phyloP scores from a whole-genome alignment of 129 eudicot genomes.

The Logfia minima region DNA sequence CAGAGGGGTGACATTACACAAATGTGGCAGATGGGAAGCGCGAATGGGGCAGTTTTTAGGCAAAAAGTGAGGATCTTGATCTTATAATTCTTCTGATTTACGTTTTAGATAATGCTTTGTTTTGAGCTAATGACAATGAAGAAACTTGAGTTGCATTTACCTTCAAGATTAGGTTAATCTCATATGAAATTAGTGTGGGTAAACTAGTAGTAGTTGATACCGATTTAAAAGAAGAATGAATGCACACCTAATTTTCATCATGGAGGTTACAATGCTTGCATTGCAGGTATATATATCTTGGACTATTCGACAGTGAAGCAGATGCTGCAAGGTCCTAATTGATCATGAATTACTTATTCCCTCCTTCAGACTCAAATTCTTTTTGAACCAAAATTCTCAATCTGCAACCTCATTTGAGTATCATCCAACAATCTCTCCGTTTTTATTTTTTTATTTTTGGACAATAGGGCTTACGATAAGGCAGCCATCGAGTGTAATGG shows the following conservation, averaged over 20 bases:
- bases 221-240: slow-evolving; percentile 16
- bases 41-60: slow-evolving; percentile 87
- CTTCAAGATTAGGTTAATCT: neutral
- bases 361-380: slow-evolving; percentile 23
- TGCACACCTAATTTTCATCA: slow-evolving; percentile 28
- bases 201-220: neutral
- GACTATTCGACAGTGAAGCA: slow-evolving; percentile 76
- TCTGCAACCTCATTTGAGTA: slow-evolving; percentile 34
- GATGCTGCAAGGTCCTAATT: slow-evolving; percentile 80
- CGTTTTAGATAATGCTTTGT: neutral
- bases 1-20: slow-evolving; percentile 82
- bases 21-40: slow-evolving; percentile 95
- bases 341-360: slow-evolving; percentile 38
- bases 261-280: slow-evolving; percentile 45
- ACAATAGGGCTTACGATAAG: slow-evolving; percentile 72
- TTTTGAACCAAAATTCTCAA: slow-evolving; percentile 31
- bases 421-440: slow-evolving; percentile 42
- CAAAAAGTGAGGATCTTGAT: slow-evolving; percentile 60
- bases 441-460: slow-evolving; percentile 25
- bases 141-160: slow-evolving; percentile 3
- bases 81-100: neutral
- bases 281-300: slow-evolving; percentile 82
- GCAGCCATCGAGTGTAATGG: slow-evolving; percentile 74
- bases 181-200: slow-evolving; percentile 4
- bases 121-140: neutral